Evolutionary conservation across 2,329 filamentous ascomycete species (phyloP), one percentile per base, ranked within the genome.

Genomic region (Botryotinia globosa): DNA sequence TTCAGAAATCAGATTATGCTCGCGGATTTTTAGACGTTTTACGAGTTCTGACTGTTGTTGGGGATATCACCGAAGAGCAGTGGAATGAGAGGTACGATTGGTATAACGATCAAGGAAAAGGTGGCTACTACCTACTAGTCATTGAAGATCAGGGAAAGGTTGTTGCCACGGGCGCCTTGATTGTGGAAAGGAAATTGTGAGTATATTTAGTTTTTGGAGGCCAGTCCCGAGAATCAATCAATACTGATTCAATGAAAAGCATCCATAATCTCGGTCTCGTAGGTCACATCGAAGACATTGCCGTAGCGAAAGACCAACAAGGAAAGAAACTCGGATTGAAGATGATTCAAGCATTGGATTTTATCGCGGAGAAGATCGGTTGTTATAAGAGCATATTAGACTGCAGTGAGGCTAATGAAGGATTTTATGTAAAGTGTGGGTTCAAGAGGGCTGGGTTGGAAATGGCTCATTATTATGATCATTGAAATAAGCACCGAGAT

Each of bases 301-400:
- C 95, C 29, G 94, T 99, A 54, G 90, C 93, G 76, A 94, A 94
- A 84, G 93, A 97, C 79, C 94, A 98, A 84, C 96, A 98, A 83
- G 96, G 96, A 78, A 98, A 98, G 89, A 98, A 97, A 85, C 87
- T 98, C 61, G 96, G 96, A 7, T 85, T 98, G 80, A 89, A 94
- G 77, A 91, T 98, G 77, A 98, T 98, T 79, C 93, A 98, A 84
- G 94, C 95, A 12, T 87, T 99, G 80, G 94, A 98, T 83, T 92
- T 87, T 81, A 90, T 98, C 74, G 94, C 94, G 72, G 90, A 93
- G 81, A 89, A 94, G 81, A 91, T 96, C 73, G 96, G 95, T 72
- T 98, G 95, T 84, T 98, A 98, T 84, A 98, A 96, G 91, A 94
- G 90, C 76, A 98, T 99, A 78, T 88, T 98, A 76, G 95, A 98